Conservation (phyloP, 164 flowering plant genomes). For the Kalanchoe fedtschenkoi region DNA sequence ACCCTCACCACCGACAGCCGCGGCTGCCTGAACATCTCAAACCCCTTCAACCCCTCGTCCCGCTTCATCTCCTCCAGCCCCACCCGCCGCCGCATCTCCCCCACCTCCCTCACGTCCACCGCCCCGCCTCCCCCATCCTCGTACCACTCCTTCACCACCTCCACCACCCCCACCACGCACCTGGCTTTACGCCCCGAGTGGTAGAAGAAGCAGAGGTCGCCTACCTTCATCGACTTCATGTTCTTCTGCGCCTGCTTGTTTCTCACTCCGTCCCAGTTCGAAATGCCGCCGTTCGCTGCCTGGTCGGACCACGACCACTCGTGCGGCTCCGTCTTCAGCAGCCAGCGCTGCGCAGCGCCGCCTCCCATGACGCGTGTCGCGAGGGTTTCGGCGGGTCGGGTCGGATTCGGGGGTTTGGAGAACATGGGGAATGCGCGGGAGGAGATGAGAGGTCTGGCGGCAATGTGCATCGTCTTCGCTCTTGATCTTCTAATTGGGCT, state of each 20-base stretch:
- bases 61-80: conserved; percentile 79
- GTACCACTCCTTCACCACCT: conserved; percentile 64
- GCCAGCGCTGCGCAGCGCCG: conserved; percentile 28
- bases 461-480: no score
- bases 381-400: background rate
- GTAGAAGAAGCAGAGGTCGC: conserved; percentile 93
- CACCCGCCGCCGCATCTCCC: conserved; percentile 69
- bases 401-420: background rate
- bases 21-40: conserved; percentile 65
- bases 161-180: conserved; percentile 74
- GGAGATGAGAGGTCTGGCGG: no score
- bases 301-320: conserved; percentile 99
- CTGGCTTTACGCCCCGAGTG: conserved; percentile 77
- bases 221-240: conserved; percentile 58
- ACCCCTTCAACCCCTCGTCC: conserved; percentile 51
- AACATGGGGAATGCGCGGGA: background rate
- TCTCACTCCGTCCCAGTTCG: conserved; percentile 91
- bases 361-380: background rate
- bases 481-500: no score
- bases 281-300: conserved; percentile 49
- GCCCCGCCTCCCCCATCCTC: conserved; percentile 25
- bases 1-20: conserved; percentile 91
- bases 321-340: conserved; percentile 78
- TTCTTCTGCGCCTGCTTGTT: conserved; percentile 85
- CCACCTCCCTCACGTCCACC: conserved; percentile 72